Percentiles rank a stretch among this genome's conserved stretches.
phyloP scores from a whole-genome alignment of 345 rosid genomes.

The Anastatica hierochuntica region DNA sequence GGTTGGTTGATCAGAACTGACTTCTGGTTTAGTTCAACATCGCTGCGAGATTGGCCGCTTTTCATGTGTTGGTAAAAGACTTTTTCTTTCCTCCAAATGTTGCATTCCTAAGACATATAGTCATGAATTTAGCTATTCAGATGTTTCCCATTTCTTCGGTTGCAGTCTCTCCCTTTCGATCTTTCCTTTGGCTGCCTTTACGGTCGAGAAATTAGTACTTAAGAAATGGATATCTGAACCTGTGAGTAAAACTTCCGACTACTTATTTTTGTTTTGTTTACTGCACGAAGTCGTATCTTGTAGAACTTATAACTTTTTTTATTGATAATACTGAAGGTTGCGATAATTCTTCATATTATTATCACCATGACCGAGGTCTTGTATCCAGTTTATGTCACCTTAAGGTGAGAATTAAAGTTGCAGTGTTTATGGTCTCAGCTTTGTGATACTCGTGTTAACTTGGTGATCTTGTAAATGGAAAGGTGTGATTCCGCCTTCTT shows the following conservation, averaged over 20 bases:
- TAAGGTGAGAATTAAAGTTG: constrained; percentile 46
- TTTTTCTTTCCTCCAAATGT: not conserved
- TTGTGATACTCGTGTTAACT: constrained; percentile 1
- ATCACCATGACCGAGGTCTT: constrained; percentile 56
- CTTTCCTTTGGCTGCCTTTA: constrained; percentile 70
- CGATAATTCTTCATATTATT: constrained; percentile 49
- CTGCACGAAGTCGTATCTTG: not conserved
- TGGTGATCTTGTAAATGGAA: constrained; percentile 27
- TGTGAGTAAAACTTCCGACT: constrained; percentile 36
- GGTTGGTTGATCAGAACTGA: constrained; percentile 88
- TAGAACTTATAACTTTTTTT: not conserved
- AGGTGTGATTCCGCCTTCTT: constrained; percentile 88
- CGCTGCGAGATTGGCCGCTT: constrained; percentile 95
- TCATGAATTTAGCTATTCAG: not conserved
- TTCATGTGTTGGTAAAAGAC: constrained; percentile 82
- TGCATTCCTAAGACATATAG: not conserved
- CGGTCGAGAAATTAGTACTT: constrained; percentile 66
- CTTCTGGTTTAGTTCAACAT: constrained; percentile 93
- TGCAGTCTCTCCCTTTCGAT: constrained; percentile 78
- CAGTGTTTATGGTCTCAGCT: constrained; percentile 1
- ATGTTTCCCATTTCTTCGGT: not conserved
- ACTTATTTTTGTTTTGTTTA: not conserved
- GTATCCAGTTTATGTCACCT: constrained; percentile 77
- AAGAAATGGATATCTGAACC: constrained; percentile 42
- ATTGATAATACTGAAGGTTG: constrained; percentile 38